Evolutionary conservation across 306 rosid genomes (phyloP).

Genomic region (Sicyos baderoa): DNA sequence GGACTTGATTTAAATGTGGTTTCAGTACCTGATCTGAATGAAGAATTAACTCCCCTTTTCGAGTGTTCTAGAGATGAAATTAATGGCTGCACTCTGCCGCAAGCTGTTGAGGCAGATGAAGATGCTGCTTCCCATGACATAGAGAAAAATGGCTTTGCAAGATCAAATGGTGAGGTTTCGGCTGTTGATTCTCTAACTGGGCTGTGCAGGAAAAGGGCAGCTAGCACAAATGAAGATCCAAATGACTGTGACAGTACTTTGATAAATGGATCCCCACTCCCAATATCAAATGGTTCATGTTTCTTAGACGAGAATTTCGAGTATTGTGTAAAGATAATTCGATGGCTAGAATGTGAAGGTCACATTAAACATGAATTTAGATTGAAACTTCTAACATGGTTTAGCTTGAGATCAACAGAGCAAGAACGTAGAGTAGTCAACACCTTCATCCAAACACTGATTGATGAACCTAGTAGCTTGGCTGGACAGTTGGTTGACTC

Average conservation of each 20-base stretch:
- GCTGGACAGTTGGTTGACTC: slow-evolving; percentile 97
- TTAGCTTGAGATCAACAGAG: slow-evolving; percentile 95
- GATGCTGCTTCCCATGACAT: slow-evolving; percentile 84
- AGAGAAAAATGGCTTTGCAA: slow-evolving; percentile 56
- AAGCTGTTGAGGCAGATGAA: slow-evolving; percentile 80
- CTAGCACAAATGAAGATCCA: slow-evolving; percentile 56
- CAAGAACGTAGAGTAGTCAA: slow-evolving; percentile 98
- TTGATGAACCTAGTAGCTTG: slow-evolving; percentile 90
- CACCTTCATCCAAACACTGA: slow-evolving; percentile 91
- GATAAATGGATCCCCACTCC: slow-evolving; percentile 75
- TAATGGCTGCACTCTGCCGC: slow-evolving; percentile 83
- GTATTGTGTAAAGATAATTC: slow-evolving; percentile 91
- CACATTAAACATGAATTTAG: slow-evolving; percentile 86
- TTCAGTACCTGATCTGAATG: slow-evolving; percentile 91
- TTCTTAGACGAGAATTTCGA: slow-evolving; percentile 88
- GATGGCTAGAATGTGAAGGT: slow-evolving; percentile 95
- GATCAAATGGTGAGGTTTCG: slow-evolving; percentile 65
- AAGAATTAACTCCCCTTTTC: slow-evolving; percentile 88
- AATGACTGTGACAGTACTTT: slow-evolving; percentile 96
- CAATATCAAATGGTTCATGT: slow-evolving; percentile 46
- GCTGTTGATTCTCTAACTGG: slow-evolving; percentile 78
- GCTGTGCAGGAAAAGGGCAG: slow-evolving; percentile 60
- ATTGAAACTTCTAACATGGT: slow-evolving; percentile 92
- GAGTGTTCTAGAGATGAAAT: slow-evolving; percentile 90
- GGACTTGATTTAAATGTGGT: slow-evolving; percentile 86